Evolutionary conservation across 176 grass and related monocot genomes (phyloP).

Genomic region (Triticum urartu): DNA sequence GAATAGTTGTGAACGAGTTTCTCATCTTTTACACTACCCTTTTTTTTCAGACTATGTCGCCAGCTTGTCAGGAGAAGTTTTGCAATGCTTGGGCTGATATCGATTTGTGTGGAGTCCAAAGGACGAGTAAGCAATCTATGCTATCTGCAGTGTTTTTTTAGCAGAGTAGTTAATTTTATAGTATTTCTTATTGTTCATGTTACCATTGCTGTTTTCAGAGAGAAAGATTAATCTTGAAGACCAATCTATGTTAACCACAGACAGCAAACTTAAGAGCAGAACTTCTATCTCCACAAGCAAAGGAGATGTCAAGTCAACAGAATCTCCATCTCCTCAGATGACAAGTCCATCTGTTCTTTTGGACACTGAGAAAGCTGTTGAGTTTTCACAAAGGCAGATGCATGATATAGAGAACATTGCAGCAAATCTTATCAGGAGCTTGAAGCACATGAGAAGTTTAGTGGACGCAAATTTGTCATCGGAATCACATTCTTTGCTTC

Average conservation of each 20-base stretch:
- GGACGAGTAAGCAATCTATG: slow-evolving; percentile 43
- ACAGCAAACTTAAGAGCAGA: slow-evolving; percentile 34
- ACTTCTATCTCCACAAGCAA: slow-evolving; percentile 36
- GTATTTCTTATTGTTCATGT: slow-evolving; percentile 16
- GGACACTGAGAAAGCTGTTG: slow-evolving; percentile 70
- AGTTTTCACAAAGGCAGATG: slow-evolving; percentile 90
- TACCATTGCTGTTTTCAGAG: slow-evolving; percentile 21
- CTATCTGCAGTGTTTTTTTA: background rate
- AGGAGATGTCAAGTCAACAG: slow-evolving; percentile 48
- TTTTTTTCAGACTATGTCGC: slow-evolving; percentile 61
- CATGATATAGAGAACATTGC: slow-evolving; percentile 85
- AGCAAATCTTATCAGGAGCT: slow-evolving; percentile 73
- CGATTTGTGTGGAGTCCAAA: slow-evolving; percentile 43
- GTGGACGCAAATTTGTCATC: slow-evolving; percentile 65
- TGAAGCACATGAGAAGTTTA: slow-evolving; percentile 77
- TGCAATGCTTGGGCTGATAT: slow-evolving; percentile 56
- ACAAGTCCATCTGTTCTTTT: slow-evolving; percentile 45
- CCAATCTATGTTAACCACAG: slow-evolving; percentile 25
- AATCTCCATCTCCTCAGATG: slow-evolving; percentile 30
- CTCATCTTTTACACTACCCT: slow-evolving; percentile 4
- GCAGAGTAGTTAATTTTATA: background rate
- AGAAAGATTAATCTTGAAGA: slow-evolving; percentile 15
- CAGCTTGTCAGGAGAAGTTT: slow-evolving; percentile 50
- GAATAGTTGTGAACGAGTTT: background rate
- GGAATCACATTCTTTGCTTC: slow-evolving; percentile 52